Evolutionary conservation across 2,329 filamentous ascomycete species (phyloP).

Genomic region (Tolypocladium paradoxum): DNA sequence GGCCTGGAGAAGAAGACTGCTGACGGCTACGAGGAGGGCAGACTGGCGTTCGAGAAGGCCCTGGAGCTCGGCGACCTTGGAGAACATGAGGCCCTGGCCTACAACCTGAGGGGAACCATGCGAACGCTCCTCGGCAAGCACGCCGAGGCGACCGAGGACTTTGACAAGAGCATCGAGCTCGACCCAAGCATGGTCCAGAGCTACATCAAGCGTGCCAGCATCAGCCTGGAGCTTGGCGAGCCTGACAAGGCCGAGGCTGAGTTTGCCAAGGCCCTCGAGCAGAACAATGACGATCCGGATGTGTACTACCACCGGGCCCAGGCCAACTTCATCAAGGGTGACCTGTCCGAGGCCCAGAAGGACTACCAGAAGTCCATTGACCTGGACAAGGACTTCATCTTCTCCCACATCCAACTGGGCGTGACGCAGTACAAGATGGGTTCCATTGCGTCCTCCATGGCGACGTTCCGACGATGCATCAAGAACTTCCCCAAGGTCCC

Average conservation of each 20-base stretch:
- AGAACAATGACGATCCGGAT: conserved; percentile 84
- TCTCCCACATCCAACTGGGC: conserved; percentile 97
- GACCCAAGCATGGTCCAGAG: conserved; percentile 84
- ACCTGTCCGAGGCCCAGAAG: conserved; percentile 87
- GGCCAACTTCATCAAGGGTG: conserved; percentile 92
- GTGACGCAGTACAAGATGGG: conserved; percentile 99
- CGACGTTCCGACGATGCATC: conserved; percentile 91
- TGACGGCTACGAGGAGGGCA: conserved; percentile 84
- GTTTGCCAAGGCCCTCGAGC: conserved; percentile 73
- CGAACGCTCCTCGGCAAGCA: conserved; percentile 86
- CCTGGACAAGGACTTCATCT: conserved; percentile 91
- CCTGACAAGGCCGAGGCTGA: conserved; percentile 79
- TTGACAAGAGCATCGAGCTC: conserved; percentile 87
- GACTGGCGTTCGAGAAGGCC: conserved; percentile 76
- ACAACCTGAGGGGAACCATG: conserved; percentile 96
- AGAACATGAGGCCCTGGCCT: conserved; percentile 78
- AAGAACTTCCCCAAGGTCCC: conserved; percentile 97
- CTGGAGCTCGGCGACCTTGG: conserved; percentile 71
- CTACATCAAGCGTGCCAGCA: conserved; percentile 97
- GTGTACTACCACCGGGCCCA: conserved; percentile 99
- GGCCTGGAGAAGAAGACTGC: conserved; percentile 78
- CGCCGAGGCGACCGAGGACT: conserved; percentile 67
- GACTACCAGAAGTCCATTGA: conserved; percentile 99
- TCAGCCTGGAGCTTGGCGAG: conserved; percentile 87
- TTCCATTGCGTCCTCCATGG: conserved; percentile 94